Percentiles rank a stretch among this genome's conserved stretches.
Conservation (phyloP, 73 alveolate species). For the Paramecium bursaria region DNA sequence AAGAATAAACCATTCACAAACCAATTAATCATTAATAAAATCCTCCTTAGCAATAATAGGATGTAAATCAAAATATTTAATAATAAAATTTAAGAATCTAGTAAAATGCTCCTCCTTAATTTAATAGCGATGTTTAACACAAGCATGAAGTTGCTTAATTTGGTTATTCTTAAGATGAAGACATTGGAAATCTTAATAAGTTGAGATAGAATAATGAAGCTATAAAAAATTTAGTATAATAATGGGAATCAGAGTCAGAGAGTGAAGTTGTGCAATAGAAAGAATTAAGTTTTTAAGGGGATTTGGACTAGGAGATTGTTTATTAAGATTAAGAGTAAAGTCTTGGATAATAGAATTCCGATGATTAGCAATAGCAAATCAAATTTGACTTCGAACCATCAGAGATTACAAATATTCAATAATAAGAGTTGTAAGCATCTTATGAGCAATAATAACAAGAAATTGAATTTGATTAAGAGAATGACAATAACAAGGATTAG, state of each 20-base stretch:
- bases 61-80: not conserved
- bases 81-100: not conserved
- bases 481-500: too few species aligned
- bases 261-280: not conserved
- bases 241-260: conserved; percentile 45
- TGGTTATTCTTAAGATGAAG: conserved; percentile 23
- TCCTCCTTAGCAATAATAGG: not conserved
- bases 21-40: not conserved
- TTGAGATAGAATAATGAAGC: conserved; percentile 23
- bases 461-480: too few species aligned
- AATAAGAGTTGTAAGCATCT: too few species aligned
- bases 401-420: too few species aligned
- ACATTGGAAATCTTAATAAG: not conserved
- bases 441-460: too few species aligned
- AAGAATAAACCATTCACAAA: too few species aligned
- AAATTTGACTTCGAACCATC: too few species aligned
- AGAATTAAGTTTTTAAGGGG: not conserved
- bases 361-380: too few species aligned
- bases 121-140: not conserved
- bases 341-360: not conserved
- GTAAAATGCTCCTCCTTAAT: not conserved
- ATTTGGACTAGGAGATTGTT: not conserved
- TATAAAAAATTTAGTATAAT: conserved; percentile 4
- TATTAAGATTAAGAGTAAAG: not conserved
- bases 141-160: conserved; percentile 13